Percentiles rank a stretch among this genome's conserved stretches.
These are phyloP conservation scores for Jamesozyma jinghongensis DNA, from an alignment of 805 yeast species.

Conservation along the genomic window DNA sequence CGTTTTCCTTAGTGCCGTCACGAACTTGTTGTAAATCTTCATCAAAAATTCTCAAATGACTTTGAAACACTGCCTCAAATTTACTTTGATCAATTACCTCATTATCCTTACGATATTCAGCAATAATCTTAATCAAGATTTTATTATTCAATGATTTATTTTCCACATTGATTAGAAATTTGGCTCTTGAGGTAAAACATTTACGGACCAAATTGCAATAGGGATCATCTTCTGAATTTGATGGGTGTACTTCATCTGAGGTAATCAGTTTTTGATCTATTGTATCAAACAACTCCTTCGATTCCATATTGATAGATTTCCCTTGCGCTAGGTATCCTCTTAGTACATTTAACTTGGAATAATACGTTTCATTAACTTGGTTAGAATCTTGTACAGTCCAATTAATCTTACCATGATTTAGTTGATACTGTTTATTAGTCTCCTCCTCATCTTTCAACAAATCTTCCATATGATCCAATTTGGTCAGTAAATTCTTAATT, in stretches of 20 bases:
- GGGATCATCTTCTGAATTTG: conserved; percentile 26
- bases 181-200: conserved; percentile 29
- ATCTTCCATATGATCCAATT: conserved; percentile 39
- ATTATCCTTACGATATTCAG: conserved; percentile 34
- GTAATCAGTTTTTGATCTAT: conserved; percentile 38
- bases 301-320: conserved; percentile 47
- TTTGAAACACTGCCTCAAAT: conserved; percentile 35
- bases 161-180: conserved; percentile 34
- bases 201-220: conserved; percentile 28
- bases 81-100: conserved; percentile 16
- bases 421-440: conserved; percentile 46
- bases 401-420: conserved; percentile 39
- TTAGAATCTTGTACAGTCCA: conserved; percentile 48
- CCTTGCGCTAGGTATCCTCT: conserved; percentile 49
- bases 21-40: conserved; percentile 42
- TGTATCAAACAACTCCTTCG: conserved; percentile 38
- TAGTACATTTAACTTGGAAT: conserved; percentile 38
- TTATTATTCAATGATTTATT: conserved; percentile 39
- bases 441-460: conserved; percentile 41
- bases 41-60: conserved; percentile 39
- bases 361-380: conserved; percentile 33
- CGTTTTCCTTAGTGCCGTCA: conserved; percentile 33
- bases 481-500: conserved; percentile 33
- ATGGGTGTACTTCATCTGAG: conserved; percentile 30
- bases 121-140: conserved; percentile 45